Evolutionary conservation across 371 early-diverging fungal species (phyloP).

Genomic region (Apophysomyces variabilis): DNA sequence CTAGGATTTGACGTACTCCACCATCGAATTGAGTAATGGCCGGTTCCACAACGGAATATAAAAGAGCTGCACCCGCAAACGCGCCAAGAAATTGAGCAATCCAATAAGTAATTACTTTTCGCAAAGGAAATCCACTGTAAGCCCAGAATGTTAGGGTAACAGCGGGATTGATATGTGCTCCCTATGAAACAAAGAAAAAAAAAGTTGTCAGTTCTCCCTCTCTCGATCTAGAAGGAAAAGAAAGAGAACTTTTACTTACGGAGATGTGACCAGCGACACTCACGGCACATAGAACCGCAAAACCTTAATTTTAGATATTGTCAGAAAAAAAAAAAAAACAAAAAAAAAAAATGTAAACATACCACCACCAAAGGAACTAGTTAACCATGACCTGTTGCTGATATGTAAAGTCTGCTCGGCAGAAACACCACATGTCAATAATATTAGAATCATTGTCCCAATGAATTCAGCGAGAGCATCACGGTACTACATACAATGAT

Average conservation of each 20-base stretch:
- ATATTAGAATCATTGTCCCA: slow-evolving; percentile 74
- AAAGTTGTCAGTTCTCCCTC: background rate
- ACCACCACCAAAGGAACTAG: slow-evolving; percentile 44
- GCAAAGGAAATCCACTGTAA: slow-evolving; percentile 71
- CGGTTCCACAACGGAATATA: slow-evolving; percentile 60
- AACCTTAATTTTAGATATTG: slow-evolving; percentile 22
- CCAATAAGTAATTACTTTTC: slow-evolving; percentile 65
- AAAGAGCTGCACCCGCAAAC: slow-evolving; percentile 71
- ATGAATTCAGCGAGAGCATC: slow-evolving; percentile 83
- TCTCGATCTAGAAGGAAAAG: background rate
- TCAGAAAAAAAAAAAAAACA: too few relatives aligned
- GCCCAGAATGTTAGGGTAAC: slow-evolving; percentile 72
- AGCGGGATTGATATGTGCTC: slow-evolving; percentile 84
- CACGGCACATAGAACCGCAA: slow-evolving; percentile 52
- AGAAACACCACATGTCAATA: slow-evolving; percentile 71
- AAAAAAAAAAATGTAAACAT: background rate
- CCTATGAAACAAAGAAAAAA: slow-evolving; percentile 40
- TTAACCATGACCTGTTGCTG: slow-evolving; percentile 41
- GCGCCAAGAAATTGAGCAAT: slow-evolving; percentile 72
- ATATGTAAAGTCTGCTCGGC: slow-evolving; percentile 52
- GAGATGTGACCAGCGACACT: slow-evolving; percentile 77
- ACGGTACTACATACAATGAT: slow-evolving; percentile 42
- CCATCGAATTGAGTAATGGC: slow-evolving; percentile 65
- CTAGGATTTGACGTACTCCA: slow-evolving; percentile 59
- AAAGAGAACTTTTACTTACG: slow-evolving; percentile 45